Conservation (phyloP, 192 early-diverging fungal species). For the Backusella macrospora region DNA sequence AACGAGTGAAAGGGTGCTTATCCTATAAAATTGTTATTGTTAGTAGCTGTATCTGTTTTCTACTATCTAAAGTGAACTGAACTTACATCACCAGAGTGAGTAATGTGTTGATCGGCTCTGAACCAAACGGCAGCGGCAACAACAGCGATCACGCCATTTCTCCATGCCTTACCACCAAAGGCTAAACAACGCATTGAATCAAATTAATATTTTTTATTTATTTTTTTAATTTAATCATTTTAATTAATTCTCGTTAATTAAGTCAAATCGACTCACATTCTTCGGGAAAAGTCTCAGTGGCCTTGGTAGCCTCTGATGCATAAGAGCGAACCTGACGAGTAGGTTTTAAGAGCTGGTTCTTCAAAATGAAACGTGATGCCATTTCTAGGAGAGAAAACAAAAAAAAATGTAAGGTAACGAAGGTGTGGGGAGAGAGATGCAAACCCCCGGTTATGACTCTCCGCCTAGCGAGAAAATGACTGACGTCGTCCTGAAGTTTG, state of each 20-base stretch:
- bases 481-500: neutral
- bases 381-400: conserved; percentile 9
- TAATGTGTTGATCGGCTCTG: conserved; percentile 35
- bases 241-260: too few relatives aligned
- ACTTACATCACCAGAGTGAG: conserved; percentile 32
- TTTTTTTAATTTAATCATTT: neutral
- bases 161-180: conserved; percentile 32
- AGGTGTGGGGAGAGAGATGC: neutral
- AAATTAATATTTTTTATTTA: neutral
- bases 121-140: conserved; percentile 33
- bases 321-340: conserved; percentile 16
- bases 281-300: conserved; percentile 22
- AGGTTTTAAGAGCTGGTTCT: conserved; percentile 16
- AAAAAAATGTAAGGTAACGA: conserved; percentile 15
- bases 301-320: conserved; percentile 14
- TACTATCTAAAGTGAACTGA: neutral
- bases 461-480: neutral
- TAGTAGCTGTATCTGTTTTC: neutral
- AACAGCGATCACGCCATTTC: conserved; percentile 32
- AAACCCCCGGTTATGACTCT: neutral
- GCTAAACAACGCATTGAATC: neutral
- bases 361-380: conserved; percentile 23
- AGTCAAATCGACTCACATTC: conserved; percentile 14
- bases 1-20: conserved; percentile 40
- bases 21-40: conserved; percentile 20